Base-by-base conservation (phyloP, 1,284 basidiomycete genomes). In the Boletus semigastroideus region DNA sequence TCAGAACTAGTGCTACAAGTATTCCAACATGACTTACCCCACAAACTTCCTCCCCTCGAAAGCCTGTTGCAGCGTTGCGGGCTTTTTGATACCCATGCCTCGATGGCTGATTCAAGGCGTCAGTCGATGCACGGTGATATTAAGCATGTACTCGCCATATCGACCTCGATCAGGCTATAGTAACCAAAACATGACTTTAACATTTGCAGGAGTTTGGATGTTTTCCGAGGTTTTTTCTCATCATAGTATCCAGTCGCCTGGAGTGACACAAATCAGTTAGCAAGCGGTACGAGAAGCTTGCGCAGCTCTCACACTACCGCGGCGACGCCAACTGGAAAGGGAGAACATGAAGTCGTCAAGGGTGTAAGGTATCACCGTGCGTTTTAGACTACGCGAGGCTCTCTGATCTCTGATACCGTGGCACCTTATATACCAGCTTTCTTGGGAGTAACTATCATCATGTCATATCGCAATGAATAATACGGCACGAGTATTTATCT, bases 171-270 rank as follows among this genome's bases (percentile, higher is more conserved):
- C 1, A 34, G 51, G 30, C 52, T 52, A 25, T 4, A 25, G 8
- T 59, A 46, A 7, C 61, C 53, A 37, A 64, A 52, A 44, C 63
- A 66, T 38, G 63, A 62, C 48, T 60, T 66, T 34, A 66, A 44
- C 1, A 44, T 44, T 42, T 46, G 46, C 31, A 48, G 45, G 10
- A 58, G 43, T 50, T 34, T 57, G 16, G 34, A 52, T 19, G 47
- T 5, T 11, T 19, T 38, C 17, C 33, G 53, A 22, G 50, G 50
- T 10, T 54, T 57, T 43, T 57, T 49, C 31, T 49, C 49, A 13
- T 50, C 38, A 17, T 46, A 5, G 8, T 33, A 42, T 36, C 49
- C 42, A 17, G 36, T 42, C 13, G 30, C 22, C 61, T 67, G 36
- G 6, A 42, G 33, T 33, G 14, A 39, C 25, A 12, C 17, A 13